phyloP scores from a whole-genome alignment of 306 rosid genomes.

The Prunus armeniaca region DNA sequence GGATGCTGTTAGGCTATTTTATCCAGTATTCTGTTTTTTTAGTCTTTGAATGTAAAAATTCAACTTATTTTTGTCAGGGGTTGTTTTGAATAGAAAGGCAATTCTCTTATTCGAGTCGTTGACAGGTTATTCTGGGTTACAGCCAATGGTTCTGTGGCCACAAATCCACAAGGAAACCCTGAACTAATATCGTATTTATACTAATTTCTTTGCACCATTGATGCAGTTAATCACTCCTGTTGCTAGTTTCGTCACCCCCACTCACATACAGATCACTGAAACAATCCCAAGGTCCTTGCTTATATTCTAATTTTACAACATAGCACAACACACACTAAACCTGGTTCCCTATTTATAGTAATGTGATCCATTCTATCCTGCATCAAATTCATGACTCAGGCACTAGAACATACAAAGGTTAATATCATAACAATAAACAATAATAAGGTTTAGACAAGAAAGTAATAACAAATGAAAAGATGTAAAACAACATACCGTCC shows the following conservation, averaged over 20 bases:
- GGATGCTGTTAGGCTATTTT: background rate
- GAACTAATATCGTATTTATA: background rate
- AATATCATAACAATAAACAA: slow-evolving; percentile 1
- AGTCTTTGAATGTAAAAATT: background rate
- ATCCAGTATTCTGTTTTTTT: no score
- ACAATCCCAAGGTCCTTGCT: background rate
- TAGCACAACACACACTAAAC: background rate
- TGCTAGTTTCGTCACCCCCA: background rate
- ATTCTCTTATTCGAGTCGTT: background rate
- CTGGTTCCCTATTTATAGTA: background rate
- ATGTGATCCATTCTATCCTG: background rate
- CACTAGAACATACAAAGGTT: background rate
- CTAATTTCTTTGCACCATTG: background rate
- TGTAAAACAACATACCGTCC: slow-evolving; percentile 54
- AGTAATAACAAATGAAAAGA: background rate
- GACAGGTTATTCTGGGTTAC: background rate
- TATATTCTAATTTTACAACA: background rate
- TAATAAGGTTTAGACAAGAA: background rate
- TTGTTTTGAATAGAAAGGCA: background rate
- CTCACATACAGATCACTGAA: background rate
- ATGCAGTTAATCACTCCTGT: background rate
- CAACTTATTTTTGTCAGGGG: background rate
- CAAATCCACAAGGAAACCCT: background rate
- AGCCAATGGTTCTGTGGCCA: background rate
- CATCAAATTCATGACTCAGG: background rate